Base-by-base conservation (phyloP, 805 yeast species). In the Yamadazyma philogaea region DNA sequence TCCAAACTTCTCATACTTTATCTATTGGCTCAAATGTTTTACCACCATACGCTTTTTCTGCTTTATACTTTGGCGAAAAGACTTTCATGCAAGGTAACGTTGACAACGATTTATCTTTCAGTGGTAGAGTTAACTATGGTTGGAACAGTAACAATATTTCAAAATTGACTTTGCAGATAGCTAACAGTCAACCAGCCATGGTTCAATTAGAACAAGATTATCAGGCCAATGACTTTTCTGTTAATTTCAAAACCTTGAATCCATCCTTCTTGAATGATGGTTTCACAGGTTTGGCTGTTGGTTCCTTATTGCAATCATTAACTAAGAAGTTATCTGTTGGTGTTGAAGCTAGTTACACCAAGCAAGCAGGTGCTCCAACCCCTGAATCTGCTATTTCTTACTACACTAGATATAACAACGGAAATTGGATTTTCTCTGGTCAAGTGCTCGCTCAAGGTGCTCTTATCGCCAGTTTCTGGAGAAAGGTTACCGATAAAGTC, bases 1-100 rank as follows among this genome's bases (percentile, higher is more conserved):
- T 93, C 84, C 98, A 93, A 76, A 86, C 95, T 45, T 84, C 96
- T 49, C 99, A 93, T 64, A 84, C 96, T 47, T 84, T 93, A 60
- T 77, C 95, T 30, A 74, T 87, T 53, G 98, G 98, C 37, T 84
- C 95, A 44, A 81, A 82, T 51, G 78, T 80, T 36, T 74, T 87
- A 65, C 96, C 96, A 39, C 84, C 93, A 51, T 93, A 93, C 64
- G 90, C 96, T 21, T 87, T 91, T 63, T 79, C 88, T 45, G 91
- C 96, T 35, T 75, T 91, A 56, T 89, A 81, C 65, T 97, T 95
- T 49, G 81, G 84, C 49, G 96, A 91, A 60, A 78, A 79, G 55
- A 74, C 82, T 58, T 85, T 93, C 59, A 75, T 86, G 53, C 98
- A 91, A 74, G 98, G 96, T 64, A 85, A 87, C 59, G 61, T 93